Conservation (phyloP, 345 rosid genomes). For the Gossypium rotundifolium region DNA sequence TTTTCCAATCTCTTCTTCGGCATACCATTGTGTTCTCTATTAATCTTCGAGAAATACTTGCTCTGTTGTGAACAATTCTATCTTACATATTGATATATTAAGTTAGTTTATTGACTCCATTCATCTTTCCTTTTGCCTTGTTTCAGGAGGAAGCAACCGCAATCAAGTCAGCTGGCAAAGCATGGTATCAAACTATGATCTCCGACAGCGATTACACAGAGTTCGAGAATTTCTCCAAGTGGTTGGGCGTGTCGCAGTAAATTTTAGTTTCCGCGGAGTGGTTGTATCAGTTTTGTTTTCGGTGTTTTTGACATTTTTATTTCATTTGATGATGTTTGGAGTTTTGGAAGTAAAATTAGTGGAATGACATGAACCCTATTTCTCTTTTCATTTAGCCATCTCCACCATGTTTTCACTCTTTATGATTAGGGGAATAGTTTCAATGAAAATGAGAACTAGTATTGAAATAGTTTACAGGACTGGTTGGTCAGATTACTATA, state of each 20-base stretch:
- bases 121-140: neutral
- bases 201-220: conserved; percentile 89
- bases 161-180: conserved; percentile 74
- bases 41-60: neutral
- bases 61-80: too few species aligned
- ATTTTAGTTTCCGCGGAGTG: conserved; percentile 10
- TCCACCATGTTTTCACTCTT: too few species aligned
- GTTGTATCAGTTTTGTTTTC: conserved; percentile 10
- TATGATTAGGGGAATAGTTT: too few species aligned
- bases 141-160: conserved; percentile 76
- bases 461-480: neutral
- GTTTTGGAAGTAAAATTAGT: neutral
- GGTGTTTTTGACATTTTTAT: neutral
- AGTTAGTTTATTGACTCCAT: neutral
- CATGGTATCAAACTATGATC: conserved; percentile 90
- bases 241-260: conserved; percentile 72
- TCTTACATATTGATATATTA: neutral
- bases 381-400: too few species aligned
- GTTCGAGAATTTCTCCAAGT: conserved; percentile 77
- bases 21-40: neutral
- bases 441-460: neutral
- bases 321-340: neutral
- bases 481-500: neutral
- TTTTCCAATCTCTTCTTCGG: neutral
- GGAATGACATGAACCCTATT: neutral